phyloP scores from a whole-genome alignment of 148 eudicot genomes.

The Chenopodium berlandieri region DNA sequence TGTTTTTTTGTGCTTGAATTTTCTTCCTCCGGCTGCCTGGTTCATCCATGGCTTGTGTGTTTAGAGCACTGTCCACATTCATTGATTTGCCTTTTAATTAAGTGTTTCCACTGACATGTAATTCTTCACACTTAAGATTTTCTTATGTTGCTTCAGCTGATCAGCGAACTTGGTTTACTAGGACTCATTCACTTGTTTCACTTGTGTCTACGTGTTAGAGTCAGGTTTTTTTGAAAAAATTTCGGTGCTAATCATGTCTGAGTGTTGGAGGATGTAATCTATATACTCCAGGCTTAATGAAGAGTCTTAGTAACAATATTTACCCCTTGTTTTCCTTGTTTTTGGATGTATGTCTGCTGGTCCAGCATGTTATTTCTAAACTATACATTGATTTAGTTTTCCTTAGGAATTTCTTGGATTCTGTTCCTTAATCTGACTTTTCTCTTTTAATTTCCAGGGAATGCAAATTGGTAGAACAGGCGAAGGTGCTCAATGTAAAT shows the following conservation, averaged over 20 bases:
- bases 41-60: not conserved
- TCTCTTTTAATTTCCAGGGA: constrained; percentile 39
- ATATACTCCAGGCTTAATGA: too few relatives aligned
- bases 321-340: not conserved
- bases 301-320: not conserved
- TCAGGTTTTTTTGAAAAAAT: too few relatives aligned
- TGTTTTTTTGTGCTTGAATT: not conserved
- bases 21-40: not conserved
- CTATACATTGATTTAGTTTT: not conserved
- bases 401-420: not conserved
- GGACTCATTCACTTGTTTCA: too few relatives aligned
- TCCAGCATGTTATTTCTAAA: not conserved
- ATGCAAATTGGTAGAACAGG: constrained; percentile 50
- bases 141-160: not conserved
- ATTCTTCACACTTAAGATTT: not conserved
- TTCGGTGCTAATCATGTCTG: too few relatives aligned
- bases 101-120: constrained; percentile 2
- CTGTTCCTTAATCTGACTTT: not conserved
- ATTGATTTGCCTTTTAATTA: not conserved
- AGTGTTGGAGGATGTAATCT: too few relatives aligned
- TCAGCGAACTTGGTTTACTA: not conserved
- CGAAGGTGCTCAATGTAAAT: constrained; percentile 52
- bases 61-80: not conserved
- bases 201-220: too few relatives aligned
- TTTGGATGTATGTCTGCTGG: not conserved